Evolutionary conservation across 371 early-diverging fungal genomes (phyloP).

Genomic region (Mortierella sp.): DNA sequence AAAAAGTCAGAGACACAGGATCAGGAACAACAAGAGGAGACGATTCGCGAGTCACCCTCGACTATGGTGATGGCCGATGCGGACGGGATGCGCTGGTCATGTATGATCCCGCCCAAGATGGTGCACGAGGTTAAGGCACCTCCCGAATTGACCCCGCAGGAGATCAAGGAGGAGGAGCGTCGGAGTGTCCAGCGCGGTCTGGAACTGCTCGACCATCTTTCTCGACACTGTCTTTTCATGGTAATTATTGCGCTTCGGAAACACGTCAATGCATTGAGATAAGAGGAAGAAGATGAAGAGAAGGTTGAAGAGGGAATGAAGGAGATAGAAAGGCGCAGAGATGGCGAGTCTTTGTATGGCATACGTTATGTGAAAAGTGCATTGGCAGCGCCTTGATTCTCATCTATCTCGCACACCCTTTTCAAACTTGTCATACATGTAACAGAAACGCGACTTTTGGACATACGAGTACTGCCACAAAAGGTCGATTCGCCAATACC

Average conservation of each 20-base stretch:
- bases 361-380: background rate
- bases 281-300: background rate
- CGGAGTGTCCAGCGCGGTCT: slow-evolving; percentile 69
- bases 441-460: slow-evolving; percentile 78
- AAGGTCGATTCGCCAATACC: slow-evolving; percentile 80
- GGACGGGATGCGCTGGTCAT: slow-evolving; percentile 65
- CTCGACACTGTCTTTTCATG: slow-evolving; percentile 65
- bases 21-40: slow-evolving; percentile 12
- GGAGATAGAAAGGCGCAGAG: no score
- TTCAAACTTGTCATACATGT: background rate
- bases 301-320: no score
- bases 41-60: slow-evolving; percentile 9
- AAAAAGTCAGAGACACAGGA: slow-evolving; percentile 7
- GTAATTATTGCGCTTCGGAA: slow-evolving; percentile 33
- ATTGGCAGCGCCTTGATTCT: background rate
- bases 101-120: slow-evolving; percentile 59
- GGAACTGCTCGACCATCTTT: slow-evolving; percentile 70
- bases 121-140: slow-evolving; percentile 25
- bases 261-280: background rate
- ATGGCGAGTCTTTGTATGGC: background rate
- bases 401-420: background rate
- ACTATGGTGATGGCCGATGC: slow-evolving; percentile 62
- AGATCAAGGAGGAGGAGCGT: slow-evolving; percentile 56
- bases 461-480: slow-evolving; percentile 86
- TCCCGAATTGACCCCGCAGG: slow-evolving; percentile 35